phyloP scores from a whole-genome alignment of 306 rosid genomes.

The Rosa rugosa region DNA sequence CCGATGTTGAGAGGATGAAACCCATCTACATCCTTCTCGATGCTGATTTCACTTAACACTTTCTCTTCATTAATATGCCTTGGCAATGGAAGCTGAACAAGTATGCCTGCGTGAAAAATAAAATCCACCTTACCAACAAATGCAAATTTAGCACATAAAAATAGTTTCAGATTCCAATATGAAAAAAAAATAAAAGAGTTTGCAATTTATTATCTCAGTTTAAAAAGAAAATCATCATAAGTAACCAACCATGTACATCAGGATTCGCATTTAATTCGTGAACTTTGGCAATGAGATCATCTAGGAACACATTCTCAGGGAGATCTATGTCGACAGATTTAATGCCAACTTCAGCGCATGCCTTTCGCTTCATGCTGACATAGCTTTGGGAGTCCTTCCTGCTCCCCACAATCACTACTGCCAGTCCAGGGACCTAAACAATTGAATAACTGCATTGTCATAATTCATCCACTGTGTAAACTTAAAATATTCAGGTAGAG shows the following conservation, averaged over 20 bases:
- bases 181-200: neutral
- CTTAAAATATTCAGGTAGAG: neutral
- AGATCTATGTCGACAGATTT: conserved; percentile 75
- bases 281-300: conserved; percentile 58
- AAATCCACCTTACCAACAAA: neutral
- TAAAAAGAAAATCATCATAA: neutral
- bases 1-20: conserved; percentile 95
- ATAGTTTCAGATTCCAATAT: neutral
- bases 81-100: conserved; percentile 95
- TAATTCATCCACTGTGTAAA: neutral
- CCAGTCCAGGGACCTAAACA: conserved; percentile 80
- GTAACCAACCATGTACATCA: conserved; percentile 69
- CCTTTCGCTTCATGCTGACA: conserved; percentile 82
- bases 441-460: neutral
- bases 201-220: neutral
- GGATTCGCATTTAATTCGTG: conserved; percentile 65
- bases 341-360: conserved; percentile 86
- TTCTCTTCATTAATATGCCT: conserved; percentile 86
- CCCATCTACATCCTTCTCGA: conserved; percentile 93
- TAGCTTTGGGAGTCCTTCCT: conserved; percentile 88
- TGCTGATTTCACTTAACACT: conserved; percentile 73
- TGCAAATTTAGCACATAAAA: neutral
- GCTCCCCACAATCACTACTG: conserved; percentile 85
- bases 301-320: conserved; percentile 64
- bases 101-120: conserved; percentile 59